Conservation (phyloP, 257 asterid genomes). For the Solanum chiquidenum region DNA sequence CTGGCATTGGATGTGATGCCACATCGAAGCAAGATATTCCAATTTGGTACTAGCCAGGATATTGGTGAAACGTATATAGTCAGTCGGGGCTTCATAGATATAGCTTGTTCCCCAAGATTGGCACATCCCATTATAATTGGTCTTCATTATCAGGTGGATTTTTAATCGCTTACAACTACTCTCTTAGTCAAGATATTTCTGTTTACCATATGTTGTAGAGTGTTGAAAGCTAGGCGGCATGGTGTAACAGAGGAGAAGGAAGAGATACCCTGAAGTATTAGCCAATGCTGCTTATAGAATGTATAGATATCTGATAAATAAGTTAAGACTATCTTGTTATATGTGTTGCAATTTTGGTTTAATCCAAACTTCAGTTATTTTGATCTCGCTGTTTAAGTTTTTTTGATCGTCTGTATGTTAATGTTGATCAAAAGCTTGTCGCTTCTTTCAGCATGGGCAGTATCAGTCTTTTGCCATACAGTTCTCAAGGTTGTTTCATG, state of each 20-base stretch:
- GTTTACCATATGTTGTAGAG: slow-evolving; percentile 8
- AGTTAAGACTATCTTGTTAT: slow-evolving; percentile 8
- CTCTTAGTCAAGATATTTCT: slow-evolving; percentile 9
- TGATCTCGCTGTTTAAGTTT: neutral
- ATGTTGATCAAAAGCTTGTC: neutral
- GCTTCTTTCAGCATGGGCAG: neutral
- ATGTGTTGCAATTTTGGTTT: slow-evolving; percentile 8
- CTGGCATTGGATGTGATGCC: slow-evolving; percentile 27
- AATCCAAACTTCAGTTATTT: slow-evolving; percentile 2
- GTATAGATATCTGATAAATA: slow-evolving; percentile 22
- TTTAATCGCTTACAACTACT: slow-evolving; percentile 6
- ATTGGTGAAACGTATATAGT: neutral
- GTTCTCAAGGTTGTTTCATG: neutral
- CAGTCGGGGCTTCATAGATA: neutral
- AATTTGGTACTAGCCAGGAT: slow-evolving; percentile 40
- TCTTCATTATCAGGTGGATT: slow-evolving; percentile 10
- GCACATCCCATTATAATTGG: neutral
- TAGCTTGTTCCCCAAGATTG: neutral
- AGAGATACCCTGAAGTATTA: slow-evolving; percentile 4
- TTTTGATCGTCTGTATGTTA: neutral
- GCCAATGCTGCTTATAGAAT: slow-evolving; percentile 19
- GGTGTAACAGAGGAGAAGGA: slow-evolving; percentile 21
- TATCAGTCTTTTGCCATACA: neutral
- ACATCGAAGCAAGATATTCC: slow-evolving; percentile 31
- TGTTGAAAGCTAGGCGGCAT: slow-evolving; percentile 3